Conservation (phyloP, 495 filamentous ascomycete genomes). For the Neurospora intermedia region DNA sequence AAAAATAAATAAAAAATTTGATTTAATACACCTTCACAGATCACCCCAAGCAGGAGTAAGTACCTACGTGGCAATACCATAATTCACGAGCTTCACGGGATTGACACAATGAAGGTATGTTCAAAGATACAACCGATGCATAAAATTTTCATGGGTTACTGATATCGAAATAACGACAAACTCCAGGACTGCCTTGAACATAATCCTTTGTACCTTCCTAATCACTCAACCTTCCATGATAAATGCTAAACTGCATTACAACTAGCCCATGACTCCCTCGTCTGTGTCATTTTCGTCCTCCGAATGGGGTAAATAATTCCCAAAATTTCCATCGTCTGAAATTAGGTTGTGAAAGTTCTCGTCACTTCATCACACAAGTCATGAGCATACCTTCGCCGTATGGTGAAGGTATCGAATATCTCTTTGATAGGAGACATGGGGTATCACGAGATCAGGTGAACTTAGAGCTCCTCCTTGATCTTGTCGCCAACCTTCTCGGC, state of each 20-base stretch:
- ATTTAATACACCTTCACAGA: too few relatives aligned
- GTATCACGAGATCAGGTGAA: neutral
- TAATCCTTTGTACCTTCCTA: neutral
- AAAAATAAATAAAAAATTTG: too few relatives aligned
- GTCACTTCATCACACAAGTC: neutral
- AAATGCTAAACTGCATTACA: neutral
- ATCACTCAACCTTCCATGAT: neutral
- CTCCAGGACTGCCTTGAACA: neutral
- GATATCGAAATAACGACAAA: neutral
- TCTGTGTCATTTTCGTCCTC: neutral
- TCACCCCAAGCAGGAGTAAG: too few relatives aligned
- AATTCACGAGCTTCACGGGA: neutral
- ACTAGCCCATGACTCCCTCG: neutral
- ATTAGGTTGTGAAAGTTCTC: neutral
- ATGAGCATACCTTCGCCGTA: neutral
- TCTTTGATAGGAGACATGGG: neutral
- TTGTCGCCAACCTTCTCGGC: slow-evolving; percentile 1
- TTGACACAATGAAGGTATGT: neutral
- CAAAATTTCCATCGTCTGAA: neutral
- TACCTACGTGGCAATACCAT: too few relatives aligned
- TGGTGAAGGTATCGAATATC: neutral
- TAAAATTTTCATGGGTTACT: neutral
- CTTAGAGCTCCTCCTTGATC: slow-evolving; percentile 15
- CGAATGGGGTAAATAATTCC: neutral
- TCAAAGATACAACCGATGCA: neutral